A percentile compares a stretch with the other conserved stretches of the same genome.
phyloP scores from a whole-genome alignment of 805 yeast species.

The Candida railenensis region DNA sequence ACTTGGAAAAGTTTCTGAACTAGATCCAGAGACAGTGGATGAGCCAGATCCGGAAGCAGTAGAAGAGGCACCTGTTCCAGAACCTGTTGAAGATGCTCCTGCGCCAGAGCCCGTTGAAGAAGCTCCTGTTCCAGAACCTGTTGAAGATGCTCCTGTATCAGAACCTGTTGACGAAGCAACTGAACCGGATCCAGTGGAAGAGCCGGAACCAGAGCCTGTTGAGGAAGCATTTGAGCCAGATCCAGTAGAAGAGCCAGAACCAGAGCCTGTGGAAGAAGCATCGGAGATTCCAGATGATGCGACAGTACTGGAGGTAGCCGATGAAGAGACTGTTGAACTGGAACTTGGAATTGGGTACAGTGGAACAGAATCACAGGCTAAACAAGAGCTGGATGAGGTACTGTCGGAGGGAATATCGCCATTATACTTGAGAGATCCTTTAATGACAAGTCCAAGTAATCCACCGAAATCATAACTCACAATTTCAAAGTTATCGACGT shows the following conservation, averaged over 20 bases:
- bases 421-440: background rate
- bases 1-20: constrained; percentile 7
- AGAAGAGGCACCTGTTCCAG: constrained; percentile 4
- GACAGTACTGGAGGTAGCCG: constrained; percentile 5
- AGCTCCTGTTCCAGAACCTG: constrained; percentile 12
- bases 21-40: constrained; percentile 8
- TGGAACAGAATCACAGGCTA: constrained; percentile 1
- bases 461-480: constrained; percentile 4
- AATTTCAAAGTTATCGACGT: background rate
- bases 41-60: background rate
- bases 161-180: constrained; percentile 2
- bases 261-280: constrained; percentile 22
- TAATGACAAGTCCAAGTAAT: constrained; percentile 2
- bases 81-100: constrained; percentile 7
- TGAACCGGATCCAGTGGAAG: background rate
- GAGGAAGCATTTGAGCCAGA: constrained; percentile 3
- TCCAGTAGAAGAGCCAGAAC: constrained; percentile 5
- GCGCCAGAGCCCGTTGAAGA: constrained; percentile 11
- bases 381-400: constrained; percentile 1
- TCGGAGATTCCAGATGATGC: background rate
- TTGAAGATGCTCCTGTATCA: constrained; percentile 13
- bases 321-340: background rate
- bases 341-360: background rate
- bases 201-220: background rate
- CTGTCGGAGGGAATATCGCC: constrained; percentile 4